These are phyloP conservation scores for Fusarium cicatricum DNA, from an alignment of 2,329 filamentous ascomycete genomes.

Conservation along the genomic window DNA sequence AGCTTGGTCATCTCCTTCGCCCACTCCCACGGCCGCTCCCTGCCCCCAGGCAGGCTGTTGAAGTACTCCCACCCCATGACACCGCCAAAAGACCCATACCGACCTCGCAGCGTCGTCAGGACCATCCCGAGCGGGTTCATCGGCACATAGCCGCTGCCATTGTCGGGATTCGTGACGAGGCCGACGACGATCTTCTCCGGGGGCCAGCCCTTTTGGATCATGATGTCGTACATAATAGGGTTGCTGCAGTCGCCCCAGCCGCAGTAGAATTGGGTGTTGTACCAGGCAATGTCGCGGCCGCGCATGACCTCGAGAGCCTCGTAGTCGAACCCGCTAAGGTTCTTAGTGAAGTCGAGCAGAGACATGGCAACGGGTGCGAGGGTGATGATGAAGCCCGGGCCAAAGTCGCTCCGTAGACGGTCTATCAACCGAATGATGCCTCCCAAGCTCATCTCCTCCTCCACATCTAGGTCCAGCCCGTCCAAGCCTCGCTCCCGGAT, in stretches of 20 bases:
- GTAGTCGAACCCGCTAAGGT: constrained; percentile 86
- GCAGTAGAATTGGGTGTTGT: constrained; percentile 94
- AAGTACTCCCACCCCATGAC: constrained; percentile 98
- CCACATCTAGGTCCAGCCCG: constrained; percentile 81
- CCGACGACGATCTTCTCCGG: constrained; percentile 80
- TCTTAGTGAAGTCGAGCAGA: constrained; percentile 60
- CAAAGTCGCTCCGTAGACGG: constrained; percentile 74
- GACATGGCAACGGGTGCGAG: constrained; percentile 84
- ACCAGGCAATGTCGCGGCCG: constrained; percentile 77
- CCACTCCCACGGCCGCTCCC: constrained; percentile 77
- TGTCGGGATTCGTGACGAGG: constrained; percentile 78
- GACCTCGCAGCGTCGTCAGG: constrained; percentile 51
- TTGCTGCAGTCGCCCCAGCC: constrained; percentile 74
- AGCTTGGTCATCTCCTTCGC: constrained; percentile 69
- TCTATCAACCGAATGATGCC: constrained; percentile 74
- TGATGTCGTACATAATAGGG: constrained; percentile 58
- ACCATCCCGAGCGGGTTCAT: constrained; percentile 57
- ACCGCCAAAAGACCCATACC: constrained; percentile 78
- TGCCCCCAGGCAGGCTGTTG: constrained; percentile 75
- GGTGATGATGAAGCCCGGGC: constrained; percentile 75
- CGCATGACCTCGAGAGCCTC: constrained; percentile 73
- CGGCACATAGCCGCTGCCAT: constrained; percentile 66
- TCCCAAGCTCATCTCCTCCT: constrained; percentile 75
- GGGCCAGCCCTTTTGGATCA: constrained; percentile 72
- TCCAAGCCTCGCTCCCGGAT: constrained; percentile 69